Percentiles rank a stretch among this genome's conserved stretches.
Conservation (phyloP, 345 rosid genomes). For the Hypericum perforatum region DNA sequence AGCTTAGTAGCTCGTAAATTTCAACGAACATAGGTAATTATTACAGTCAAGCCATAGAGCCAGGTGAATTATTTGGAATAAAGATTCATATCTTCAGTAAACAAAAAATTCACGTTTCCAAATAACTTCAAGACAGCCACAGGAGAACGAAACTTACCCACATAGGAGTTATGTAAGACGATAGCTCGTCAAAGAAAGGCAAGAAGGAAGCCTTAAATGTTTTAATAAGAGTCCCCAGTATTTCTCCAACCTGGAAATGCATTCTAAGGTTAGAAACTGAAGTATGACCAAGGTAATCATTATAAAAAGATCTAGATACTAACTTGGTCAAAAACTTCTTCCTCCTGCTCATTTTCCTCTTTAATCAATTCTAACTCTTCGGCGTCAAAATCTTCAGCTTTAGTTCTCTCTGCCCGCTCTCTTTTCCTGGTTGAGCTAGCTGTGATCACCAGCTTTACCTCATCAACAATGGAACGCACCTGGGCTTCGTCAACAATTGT, state of each 20-base stretch:
- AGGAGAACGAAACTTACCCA: slow-evolving; percentile 7
- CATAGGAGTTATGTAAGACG: neutral
- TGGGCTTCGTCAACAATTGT: slow-evolving; percentile 4
- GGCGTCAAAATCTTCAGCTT: too few relatives aligned
- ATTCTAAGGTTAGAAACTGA: neutral
- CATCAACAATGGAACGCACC: slow-evolving; percentile 3
- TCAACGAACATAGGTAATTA: too few relatives aligned
- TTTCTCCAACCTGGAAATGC: slow-evolving; percentile 7
- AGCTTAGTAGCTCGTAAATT: too few relatives aligned
- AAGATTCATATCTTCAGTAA: too few relatives aligned
- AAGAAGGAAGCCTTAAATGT: slow-evolving; percentile 1
- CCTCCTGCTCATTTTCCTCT: neutral
- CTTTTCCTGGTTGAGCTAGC: neutral
- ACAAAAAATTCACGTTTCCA: too few relatives aligned
- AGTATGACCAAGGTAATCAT: neutral
- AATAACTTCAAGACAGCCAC: too few relatives aligned
- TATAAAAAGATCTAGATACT: neutral
- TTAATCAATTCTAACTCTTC: too few relatives aligned
- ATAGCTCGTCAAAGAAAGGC: slow-evolving; percentile 7
- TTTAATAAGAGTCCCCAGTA: slow-evolving; percentile 9
- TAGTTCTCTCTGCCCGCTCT: neutral
- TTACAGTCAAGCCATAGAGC: too few relatives aligned
- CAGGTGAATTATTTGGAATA: too few relatives aligned
- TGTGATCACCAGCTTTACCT: neutral
- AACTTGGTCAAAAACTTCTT: slow-evolving; percentile 7